Evolutionary conservation across 1,284 basidiomycete genomes (phyloP), one percentile per base, ranked within the genome.

Genomic region (Ceratobasidium sp.): DNA sequence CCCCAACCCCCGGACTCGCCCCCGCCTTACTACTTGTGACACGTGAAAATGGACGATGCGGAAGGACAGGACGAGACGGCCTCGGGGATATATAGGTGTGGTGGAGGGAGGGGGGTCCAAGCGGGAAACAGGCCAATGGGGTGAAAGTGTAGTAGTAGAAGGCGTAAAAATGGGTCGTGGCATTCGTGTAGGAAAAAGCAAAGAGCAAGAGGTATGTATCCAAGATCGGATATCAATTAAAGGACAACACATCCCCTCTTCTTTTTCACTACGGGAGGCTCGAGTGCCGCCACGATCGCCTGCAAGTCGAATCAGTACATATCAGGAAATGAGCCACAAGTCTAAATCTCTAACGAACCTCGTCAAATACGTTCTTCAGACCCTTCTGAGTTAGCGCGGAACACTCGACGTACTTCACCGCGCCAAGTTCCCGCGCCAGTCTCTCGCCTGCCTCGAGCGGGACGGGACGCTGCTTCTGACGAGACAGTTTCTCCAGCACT

Each of bases 291-390:
- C 77, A 99, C 97, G 82, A 99, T 99, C 75, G 97, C 97, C 96
- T 97, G 81, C 33, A 67, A 36, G 24, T 0, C 17, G 48, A 48
- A 44, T 53, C 29, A 75, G 47, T 45, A 57, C 47, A 48, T 15
- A 50, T 75, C n/a, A 24, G 22, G 65, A 45, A n/a, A 48, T 33
- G 54, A 22, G 36, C 19, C 8, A n/a, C 59, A 19, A 51, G 45
- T 22, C 33, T 6, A 29, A 67, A 64, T 41, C 36, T 73, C 22
- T n/a, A n/a, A 66, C 91, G 82, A 83, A 94, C 95, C 92, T 99
- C 98, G 84, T 99, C 97, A 84, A 99, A 99, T 76, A 99, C 97
- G 83, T 99, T 99, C 93, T 99, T 99, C 84, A 99, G 85, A 8
- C 98, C 98, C 87, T 97, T 96, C 89, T 99, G 97, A 79, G 98